Evolutionary conservation across 225 moss, liverwort and hornwort genomes (phyloP), one percentile per base, ranked within the genome.

Genomic region (Bryoerythrophyllum caledonicum): DNA sequence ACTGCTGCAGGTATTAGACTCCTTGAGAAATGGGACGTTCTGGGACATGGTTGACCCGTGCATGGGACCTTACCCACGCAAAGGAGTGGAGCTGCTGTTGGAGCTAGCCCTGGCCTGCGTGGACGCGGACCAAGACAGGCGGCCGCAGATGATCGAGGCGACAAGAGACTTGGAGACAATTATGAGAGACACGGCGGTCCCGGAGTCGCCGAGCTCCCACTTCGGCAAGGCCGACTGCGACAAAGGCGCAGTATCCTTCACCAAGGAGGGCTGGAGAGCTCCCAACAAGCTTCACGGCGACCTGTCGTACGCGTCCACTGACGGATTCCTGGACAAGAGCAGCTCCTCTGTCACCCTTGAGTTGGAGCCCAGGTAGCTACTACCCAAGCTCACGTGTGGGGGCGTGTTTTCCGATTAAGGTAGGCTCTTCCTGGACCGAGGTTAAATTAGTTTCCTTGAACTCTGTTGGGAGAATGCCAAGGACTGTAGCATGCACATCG

Each of bases 121-220:
- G 68, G 67, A 80, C 1, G 5, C 6, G 9, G 64, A 91, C 41
- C 85, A 86, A 13, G 85, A 80, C 1, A 66, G 66, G 17, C 89
- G 96, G 2, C 96, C 96, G 1, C 88, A 82, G 76, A 96, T 96
- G 94, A 15, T 88, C 5, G 92, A 91, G 8, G 85, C 87, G 4
- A 44, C 87, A 10, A 88, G 86, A 3, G 90, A 87, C 35, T 79
- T 96, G 74, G 94, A 96, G 44, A 76, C 35, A 1, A 79, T 96
- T 23, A 2, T 83, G 85, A 85, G 85, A 48, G 86, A 83, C 17
- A 88, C 87, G 1, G 84, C 78, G 2, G 58, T 55, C 10, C 67
- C 75, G 1, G 88, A 82, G 16, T 75, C 80, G 6, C 56, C 70
- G 1, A 71, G 79, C 37, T 41, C 26, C 20, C 58, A 13, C 23